Percentiles rank a stretch among this genome's conserved stretches.
phyloP scores from a whole-genome alignment of 768 basidiomycete genomes.

The Psilocybe azurescens region DNA sequence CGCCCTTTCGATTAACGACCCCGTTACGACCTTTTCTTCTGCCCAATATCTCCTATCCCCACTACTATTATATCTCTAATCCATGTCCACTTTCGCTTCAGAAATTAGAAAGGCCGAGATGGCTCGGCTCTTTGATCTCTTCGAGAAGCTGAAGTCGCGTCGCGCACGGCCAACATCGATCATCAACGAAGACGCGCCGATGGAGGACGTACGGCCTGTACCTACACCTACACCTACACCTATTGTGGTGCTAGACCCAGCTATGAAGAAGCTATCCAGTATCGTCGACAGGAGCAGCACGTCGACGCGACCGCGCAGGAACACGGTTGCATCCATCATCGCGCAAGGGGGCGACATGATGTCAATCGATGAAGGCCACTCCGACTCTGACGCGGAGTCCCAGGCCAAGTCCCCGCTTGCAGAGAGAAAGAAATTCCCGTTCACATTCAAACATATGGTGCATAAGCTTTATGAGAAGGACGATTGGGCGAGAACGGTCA shows the following conservation, averaged over 20 bases:
- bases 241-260: slow-evolving; percentile 21
- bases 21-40: background rate
- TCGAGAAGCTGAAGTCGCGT: slow-evolving; percentile 56
- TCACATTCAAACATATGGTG: slow-evolving; percentile 72
- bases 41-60: background rate
- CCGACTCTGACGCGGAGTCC: slow-evolving; percentile 28
- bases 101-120: slow-evolving; percentile 55
- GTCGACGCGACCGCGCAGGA: slow-evolving; percentile 25
- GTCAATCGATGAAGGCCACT: slow-evolving; percentile 8
- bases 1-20: background rate
- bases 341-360: slow-evolving; percentile 18
- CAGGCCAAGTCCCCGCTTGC: slow-evolving; percentile 48
- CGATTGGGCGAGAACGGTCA: slow-evolving; percentile 63
- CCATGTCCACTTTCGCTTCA: slow-evolving; percentile 23
- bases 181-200: slow-evolving; percentile 21
- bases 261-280: slow-evolving; percentile 37
- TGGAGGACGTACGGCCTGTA: slow-evolving; percentile 5
- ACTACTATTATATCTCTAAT: background rate
- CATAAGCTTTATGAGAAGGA: slow-evolving; percentile 67
- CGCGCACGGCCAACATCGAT: slow-evolving; percentile 38
- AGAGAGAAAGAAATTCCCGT: slow-evolving; percentile 48
- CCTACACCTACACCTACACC: slow-evolving; percentile 18
- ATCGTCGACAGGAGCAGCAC: slow-evolving; percentile 21
- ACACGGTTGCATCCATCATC: slow-evolving; percentile 29
- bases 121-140: slow-evolving; percentile 56